Conservation (phyloP, 2,329 filamentous ascomycete species). For the Trichoderma semiorbis region DNA sequence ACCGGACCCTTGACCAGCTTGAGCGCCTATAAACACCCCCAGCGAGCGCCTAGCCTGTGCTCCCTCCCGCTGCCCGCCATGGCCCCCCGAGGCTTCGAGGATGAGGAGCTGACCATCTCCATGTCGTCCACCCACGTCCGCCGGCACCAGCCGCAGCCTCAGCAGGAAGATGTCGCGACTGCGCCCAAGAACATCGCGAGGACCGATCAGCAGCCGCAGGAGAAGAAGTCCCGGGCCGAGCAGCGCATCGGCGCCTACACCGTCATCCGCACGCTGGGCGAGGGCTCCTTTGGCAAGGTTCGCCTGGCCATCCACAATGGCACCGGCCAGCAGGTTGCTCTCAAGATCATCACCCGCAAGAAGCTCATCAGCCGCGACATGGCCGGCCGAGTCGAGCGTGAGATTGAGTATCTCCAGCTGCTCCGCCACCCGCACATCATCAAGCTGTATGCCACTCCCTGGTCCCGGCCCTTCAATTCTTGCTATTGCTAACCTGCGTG, state of each 20-base stretch:
- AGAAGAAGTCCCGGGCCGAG: slow-evolving; percentile 60
- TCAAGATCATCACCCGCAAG: slow-evolving; percentile 96
- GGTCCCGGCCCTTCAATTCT: neutral
- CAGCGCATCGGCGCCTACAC: slow-evolving; percentile 90
- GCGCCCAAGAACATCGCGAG: slow-evolving; percentile 30
- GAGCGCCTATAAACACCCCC: neutral
- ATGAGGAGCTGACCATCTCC: slow-evolving; percentile 79
- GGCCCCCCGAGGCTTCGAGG: slow-evolving; percentile 62
- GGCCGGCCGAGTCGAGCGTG: slow-evolving; percentile 93
- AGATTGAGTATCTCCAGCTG: slow-evolving; percentile 96
- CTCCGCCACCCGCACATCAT: slow-evolving; percentile 97
- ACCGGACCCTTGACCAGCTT: neutral
- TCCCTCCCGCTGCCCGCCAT: slow-evolving; percentile 33
- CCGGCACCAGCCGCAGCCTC: slow-evolving; percentile 39
- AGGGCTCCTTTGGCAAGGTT: slow-evolving; percentile 98
- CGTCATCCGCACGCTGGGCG: slow-evolving; percentile 83
- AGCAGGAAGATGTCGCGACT: slow-evolving; percentile 25
- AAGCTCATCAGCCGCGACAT: slow-evolving; percentile 96
- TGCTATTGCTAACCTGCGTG: neutral
- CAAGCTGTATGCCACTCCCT: slow-evolving; percentile 67
- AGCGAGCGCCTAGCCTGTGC: neutral
- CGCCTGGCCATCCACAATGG: slow-evolving; percentile 92
- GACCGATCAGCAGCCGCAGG: slow-evolving; percentile 32
- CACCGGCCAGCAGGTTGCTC: slow-evolving; percentile 89
- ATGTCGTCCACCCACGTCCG: slow-evolving; percentile 63